Percentiles rank a stretch among this genome's conserved stretches.
These are phyloP conservation scores for Zangia roseola DNA, from an alignment of 768 basidiomycete genomes.

Conservation along the genomic window DNA sequence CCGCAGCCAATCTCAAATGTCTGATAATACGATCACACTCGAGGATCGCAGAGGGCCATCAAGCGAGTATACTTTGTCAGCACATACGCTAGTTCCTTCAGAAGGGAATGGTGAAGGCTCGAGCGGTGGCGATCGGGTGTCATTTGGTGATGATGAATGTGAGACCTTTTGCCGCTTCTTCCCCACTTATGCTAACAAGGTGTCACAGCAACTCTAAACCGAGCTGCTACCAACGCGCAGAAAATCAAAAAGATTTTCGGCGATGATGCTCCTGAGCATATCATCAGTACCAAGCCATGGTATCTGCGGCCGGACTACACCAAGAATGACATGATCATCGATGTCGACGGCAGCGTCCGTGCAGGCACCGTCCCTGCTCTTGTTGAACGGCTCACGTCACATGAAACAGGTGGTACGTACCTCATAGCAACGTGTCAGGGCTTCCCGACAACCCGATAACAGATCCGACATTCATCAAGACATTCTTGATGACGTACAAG, in stretches of 20 bases:
- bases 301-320: slow-evolving; percentile 82
- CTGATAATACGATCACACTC: slow-evolving; percentile 34
- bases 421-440: background rate
- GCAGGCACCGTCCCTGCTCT: slow-evolving; percentile 86
- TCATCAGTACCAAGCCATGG: slow-evolving; percentile 63
- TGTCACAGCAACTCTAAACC: slow-evolving; percentile 21
- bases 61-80: slow-evolving; percentile 25
- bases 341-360: slow-evolving; percentile 78
- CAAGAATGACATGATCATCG: slow-evolving; percentile 79
- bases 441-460: slow-evolving; percentile 6
- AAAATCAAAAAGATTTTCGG: slow-evolving; percentile 76
- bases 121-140: slow-evolving; percentile 18
- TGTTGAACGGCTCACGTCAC: slow-evolving; percentile 87
- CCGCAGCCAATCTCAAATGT: slow-evolving; percentile 35
- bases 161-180: background rate
- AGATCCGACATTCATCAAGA: slow-evolving; percentile 81
- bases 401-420: slow-evolving; percentile 77
- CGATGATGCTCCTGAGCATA: slow-evolving; percentile 46
- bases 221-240: slow-evolving; percentile 35
- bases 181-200: slow-evolving; percentile 1
- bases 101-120: slow-evolving; percentile 21
- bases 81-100: slow-evolving; percentile 24
- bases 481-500: slow-evolving; percentile 95
- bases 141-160: slow-evolving; percentile 28
- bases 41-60: slow-evolving; percentile 26